Percentiles rank a stretch among this genome's conserved stretches.
Evolutionary conservation across 2,329 filamentous ascomycete species (phyloP).

Genomic region (Phialocephala subalpina): DNA sequence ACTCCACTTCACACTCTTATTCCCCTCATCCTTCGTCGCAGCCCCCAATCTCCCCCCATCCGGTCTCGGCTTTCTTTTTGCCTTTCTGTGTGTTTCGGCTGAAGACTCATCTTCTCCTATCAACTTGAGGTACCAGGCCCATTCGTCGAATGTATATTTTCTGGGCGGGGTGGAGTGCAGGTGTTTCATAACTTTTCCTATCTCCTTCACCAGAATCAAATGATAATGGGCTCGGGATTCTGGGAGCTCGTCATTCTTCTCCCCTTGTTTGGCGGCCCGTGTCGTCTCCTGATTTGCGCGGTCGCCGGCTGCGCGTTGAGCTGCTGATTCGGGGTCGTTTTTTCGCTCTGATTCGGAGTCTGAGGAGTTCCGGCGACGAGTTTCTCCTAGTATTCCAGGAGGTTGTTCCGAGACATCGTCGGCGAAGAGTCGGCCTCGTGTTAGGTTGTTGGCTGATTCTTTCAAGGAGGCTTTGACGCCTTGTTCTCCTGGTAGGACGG

Average conservation of each 20-base stretch:
- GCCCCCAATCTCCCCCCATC: slow-evolving; percentile 27
- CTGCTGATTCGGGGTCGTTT: slow-evolving; percentile 37
- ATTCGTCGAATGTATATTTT: slow-evolving; percentile 82
- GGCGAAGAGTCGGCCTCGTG: slow-evolving; percentile 54
- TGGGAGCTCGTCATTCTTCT: slow-evolving; percentile 42
- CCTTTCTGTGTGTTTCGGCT: slow-evolving; percentile 57
- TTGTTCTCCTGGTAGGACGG: slow-evolving; percentile 65
- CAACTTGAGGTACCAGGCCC: slow-evolving; percentile 83
- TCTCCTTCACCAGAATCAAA: slow-evolving; percentile 75
- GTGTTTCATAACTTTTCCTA: slow-evolving; percentile 71
- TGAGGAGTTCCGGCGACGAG: slow-evolving; percentile 22
- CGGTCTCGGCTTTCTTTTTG: slow-evolving; percentile 26
- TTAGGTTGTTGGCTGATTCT: slow-evolving; percentile 51
- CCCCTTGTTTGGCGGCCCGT: slow-evolving; percentile 22
- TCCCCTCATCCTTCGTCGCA: slow-evolving; percentile 32
- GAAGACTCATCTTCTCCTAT: slow-evolving; percentile 72
- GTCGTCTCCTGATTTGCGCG: slow-evolving; percentile 25
- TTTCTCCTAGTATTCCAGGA: slow-evolving; percentile 51
- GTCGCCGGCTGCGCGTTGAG: slow-evolving; percentile 24
- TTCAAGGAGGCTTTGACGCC: slow-evolving; percentile 56
- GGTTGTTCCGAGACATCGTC: slow-evolving; percentile 48
- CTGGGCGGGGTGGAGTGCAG: slow-evolving; percentile 64
- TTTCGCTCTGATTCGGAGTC: slow-evolving; percentile 29
- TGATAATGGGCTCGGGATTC: slow-evolving; percentile 54
- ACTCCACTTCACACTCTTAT: slow-evolving; percentile 63